Evolutionary conservation across 192 early-diverging fungal species (phyloP).

Genomic region (Coemansia sp.): DNA sequence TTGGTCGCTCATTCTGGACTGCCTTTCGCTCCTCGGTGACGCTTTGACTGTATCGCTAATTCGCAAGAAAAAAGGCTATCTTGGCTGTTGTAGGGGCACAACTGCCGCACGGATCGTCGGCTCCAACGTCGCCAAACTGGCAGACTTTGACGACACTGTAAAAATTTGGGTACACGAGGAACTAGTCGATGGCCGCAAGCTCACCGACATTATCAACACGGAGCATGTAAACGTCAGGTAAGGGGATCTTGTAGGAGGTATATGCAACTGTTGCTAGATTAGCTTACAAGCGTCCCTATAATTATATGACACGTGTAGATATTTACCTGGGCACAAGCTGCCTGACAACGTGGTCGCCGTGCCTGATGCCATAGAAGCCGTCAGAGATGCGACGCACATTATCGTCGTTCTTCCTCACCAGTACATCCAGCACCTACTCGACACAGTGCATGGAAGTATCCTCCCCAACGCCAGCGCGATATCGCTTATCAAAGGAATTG

Average conservation of each 20-base stretch:
- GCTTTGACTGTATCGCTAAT: background rate
- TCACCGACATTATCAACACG: conserved; percentile 94
- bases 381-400: conserved; percentile 82
- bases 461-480: conserved; percentile 77
- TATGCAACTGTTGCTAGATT: background rate
- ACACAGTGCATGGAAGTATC: conserved; percentile 63
- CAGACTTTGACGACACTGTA: conserved; percentile 75
- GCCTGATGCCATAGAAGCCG: conserved; percentile 76
- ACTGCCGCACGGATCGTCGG: conserved; percentile 92
- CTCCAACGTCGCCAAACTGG: conserved; percentile 69
- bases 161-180: conserved; percentile 98
- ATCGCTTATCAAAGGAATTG: conserved; percentile 94
- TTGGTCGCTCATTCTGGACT: background rate
- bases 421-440: conserved; percentile 81
- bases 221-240: conserved; percentile 88
- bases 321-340: conserved; percentile 81
- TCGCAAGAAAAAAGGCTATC: background rate
- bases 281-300: background rate
- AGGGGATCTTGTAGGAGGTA: background rate
- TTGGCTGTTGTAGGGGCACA: conserved; percentile 70
- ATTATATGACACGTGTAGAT: conserved; percentile 28
- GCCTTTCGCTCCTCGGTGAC: too few relatives aligned
- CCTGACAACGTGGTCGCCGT: conserved; percentile 85
- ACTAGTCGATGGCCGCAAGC: conserved; percentile 73
- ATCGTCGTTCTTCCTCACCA: conserved; percentile 96